A percentile compares a stretch with the other conserved stretches of the same genome.
Conservation (phyloP, 2,329 filamentous ascomycete genomes). For the Fusarium caatingaense region DNA sequence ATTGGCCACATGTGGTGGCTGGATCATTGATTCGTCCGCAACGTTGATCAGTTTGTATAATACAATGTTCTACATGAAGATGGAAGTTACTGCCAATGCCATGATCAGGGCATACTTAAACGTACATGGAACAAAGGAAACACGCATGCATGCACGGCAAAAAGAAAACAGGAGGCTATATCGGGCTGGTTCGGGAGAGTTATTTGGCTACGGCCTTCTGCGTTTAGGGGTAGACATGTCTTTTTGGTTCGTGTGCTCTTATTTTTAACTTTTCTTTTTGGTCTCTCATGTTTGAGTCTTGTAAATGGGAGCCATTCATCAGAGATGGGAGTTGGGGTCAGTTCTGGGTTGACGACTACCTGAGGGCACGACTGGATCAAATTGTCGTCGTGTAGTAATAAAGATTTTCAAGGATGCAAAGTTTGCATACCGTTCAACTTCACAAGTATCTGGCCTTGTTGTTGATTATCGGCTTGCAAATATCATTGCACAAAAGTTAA, state of each 20-base stretch:
- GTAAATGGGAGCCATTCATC: constrained; percentile 9
- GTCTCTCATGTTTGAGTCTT: constrained; percentile 11
- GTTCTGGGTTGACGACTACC: constrained; percentile 7
- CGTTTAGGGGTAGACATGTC: constrained; percentile 10
- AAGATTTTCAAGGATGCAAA: constrained; percentile 35
- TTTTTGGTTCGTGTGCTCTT: not conserved
- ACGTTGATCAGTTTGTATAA: constrained; percentile 23
- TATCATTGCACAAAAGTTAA: not conserved
- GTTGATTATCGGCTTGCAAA: not conserved
- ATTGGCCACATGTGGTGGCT: not conserved
- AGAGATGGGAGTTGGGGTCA: constrained; percentile 14
- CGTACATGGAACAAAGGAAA: constrained; percentile 14
- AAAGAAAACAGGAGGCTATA: constrained; percentile 27
- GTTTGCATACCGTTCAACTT: constrained; percentile 29
- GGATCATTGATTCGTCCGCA: not conserved
- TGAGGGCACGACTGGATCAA: constrained; percentile 8
- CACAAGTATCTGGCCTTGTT: not conserved
- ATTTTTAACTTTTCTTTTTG: not conserved
- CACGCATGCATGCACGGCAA: constrained; percentile 19
- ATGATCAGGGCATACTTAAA: constrained; percentile 17
- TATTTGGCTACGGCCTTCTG: constrained; percentile 28
- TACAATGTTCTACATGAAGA: constrained; percentile 13
- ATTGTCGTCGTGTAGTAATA: constrained; percentile 34
- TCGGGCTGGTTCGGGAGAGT: constrained; percentile 32
- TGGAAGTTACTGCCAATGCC: constrained; percentile 6